Base-by-base conservation (phyloP, 768 basidiomycete species). In the Podaxis mareebaensis region DNA sequence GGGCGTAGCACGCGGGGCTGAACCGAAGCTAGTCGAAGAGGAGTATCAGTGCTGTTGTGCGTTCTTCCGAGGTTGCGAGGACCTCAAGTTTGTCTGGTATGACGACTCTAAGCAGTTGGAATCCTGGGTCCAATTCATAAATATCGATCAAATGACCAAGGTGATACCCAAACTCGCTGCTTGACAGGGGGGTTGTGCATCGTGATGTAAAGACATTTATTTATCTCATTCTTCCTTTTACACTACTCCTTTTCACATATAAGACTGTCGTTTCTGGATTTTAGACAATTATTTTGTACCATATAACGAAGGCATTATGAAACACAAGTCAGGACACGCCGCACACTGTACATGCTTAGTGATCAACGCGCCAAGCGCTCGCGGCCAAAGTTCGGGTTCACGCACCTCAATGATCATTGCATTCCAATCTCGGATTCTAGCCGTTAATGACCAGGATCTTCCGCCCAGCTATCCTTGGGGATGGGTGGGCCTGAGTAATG, bases 101-200 rank as follows among this genome's bases (percentile, higher is more conserved):
- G 83, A 87, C 52, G 85, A 84, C 28, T 73, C 79, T 46, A 85
- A 87, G 68, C 85, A 91, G 51, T 72, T 93, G 64, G 89, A 89
- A 70, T 84, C 81, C 38, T 92, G 91, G 90, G 89, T 93, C 13
- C 91, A 93, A 75, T 93, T 92, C 68, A 86, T 93, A 68, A 90
- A 87, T 64, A 86, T 92, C 61, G 90, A 92, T 75, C 88, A 92
- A 74, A 85, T 93, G 79, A 79, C 91, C 72, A 89, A 89, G 68
- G 90, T 92, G 64, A 84, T 90, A 17, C 86, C 87, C 20, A 92
- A 92, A 73, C 75, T 92, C 60, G 83, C 81, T 49, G 90, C 90
- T n/a, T 84, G 66, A 69, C 40, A 33, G 17, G 17, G 11, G n/a
- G 1, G 4, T 20, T 28, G 24, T n/a, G 22, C 30, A 22, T 57